Evolutionary conservation across 345 rosid species (phyloP), one percentile per base, ranked within the genome.

Genomic region (Hirschfeldia incana): DNA sequence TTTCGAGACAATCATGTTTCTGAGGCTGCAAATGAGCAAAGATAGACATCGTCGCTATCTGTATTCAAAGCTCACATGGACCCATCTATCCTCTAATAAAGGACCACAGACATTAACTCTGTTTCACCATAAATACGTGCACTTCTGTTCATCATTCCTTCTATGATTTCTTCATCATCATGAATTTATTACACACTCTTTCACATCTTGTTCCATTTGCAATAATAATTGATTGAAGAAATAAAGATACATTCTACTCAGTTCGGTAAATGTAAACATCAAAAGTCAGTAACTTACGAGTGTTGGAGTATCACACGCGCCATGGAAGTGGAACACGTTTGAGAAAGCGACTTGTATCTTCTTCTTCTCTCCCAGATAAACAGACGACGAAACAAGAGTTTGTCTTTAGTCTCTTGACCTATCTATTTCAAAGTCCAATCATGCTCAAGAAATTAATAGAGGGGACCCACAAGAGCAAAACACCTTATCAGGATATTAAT

Each of bases 11-110:
- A 46, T 30, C 77, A 64, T 69, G 75, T 81, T 86, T 86, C 80
- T 85, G 92, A 84, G 92, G 94, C 88, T 81, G 78, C 80, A 78
- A 83, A 79, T 65, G 66, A 78, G 65, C 78, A 82, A 69, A 11
- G 75, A 42, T 58, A 69, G 87, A 86, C 85, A 83, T 65, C 72
- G 77, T 84, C 87, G 32, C 86, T 78, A 26, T 84, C 91, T 11
- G 53, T 46, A 51, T 69, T 68, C 59, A 80, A 73, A 70, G 72
- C 76, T 70, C 76, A 66, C 74, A 80, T 76, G 83, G 83, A 59
- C 83, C 80, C 80, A 64, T 65, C 16, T 39, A 4, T 5, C 8
- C n/a, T 4, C 46, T 30, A 9, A 1, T 2, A 57, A 68, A 51
- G 80, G 77, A 71, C 80, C 80, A 76, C 83, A 71, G 8, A 67